Percentiles rank a stretch among this genome's conserved stretches.
Evolutionary conservation across 352 stramenopile species (phyloP).

Genomic region (Lagenidium sp.): DNA sequence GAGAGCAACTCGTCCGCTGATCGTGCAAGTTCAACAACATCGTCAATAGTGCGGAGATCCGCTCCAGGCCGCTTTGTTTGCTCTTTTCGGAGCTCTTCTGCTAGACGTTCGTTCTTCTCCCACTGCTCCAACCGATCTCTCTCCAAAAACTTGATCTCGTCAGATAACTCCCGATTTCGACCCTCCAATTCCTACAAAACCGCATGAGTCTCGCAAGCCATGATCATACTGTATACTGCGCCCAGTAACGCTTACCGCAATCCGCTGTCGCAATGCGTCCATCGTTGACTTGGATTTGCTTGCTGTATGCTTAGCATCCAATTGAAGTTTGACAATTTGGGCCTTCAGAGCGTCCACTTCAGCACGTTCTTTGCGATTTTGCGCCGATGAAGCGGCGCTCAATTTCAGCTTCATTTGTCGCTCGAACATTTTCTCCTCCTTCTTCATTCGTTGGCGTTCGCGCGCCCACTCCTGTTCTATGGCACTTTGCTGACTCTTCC

Average conservation of each 20-base stretch:
- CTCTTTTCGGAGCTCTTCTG: conserved; percentile 32
- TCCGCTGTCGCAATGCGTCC: conserved; percentile 54
- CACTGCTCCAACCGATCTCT: conserved; percentile 67
- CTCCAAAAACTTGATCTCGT: conserved; percentile 78
- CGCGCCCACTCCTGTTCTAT: conserved; percentile 66
- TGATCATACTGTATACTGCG: not conserved
- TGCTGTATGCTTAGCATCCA: conserved; percentile 30
- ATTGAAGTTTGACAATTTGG: conserved; percentile 73
- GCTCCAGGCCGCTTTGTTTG: not conserved
- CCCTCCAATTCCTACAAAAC: conserved; percentile 55
- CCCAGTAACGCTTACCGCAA: conserved; percentile 26
- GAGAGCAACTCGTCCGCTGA: conserved; percentile 13
- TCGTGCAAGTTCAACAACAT: conserved; percentile 4
- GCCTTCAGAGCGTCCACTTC: conserved; percentile 74
- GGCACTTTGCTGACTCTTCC: conserved; percentile 37
- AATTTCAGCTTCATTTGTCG: conserved; percentile 65
- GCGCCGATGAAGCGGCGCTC: conserved; percentile 37
- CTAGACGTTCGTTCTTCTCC: conserved; percentile 46
- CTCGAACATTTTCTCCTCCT: conserved; percentile 55
- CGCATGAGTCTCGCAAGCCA: not conserved
- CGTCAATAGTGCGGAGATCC: conserved; percentile 5
- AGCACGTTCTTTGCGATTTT: conserved; percentile 46
- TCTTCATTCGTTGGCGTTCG: conserved; percentile 67
- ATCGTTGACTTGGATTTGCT: conserved; percentile 61
- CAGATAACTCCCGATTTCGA: conserved; percentile 55